Evolutionary conservation across 345 rosid genomes (phyloP).

Genomic region (Trapa incisa): DNA sequence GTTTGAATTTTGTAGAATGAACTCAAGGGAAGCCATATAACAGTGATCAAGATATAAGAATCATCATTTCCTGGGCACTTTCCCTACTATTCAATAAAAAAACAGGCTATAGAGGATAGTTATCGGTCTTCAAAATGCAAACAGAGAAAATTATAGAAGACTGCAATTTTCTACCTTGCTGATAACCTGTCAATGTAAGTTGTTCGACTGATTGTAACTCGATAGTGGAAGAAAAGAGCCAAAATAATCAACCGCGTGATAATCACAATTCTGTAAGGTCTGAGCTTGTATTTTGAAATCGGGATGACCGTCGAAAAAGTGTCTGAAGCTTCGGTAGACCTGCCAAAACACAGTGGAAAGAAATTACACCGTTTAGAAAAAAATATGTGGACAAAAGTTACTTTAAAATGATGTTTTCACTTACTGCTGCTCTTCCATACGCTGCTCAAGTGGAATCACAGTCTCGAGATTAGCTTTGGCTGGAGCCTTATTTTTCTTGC

Average conservation of each 20-base stretch:
- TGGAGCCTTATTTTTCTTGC: slow-evolving; percentile 54
- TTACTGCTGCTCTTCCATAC: slow-evolving; percentile 68
- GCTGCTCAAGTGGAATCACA: slow-evolving; percentile 69
- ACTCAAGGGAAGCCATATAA: not conserved
- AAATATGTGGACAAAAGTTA: not conserved
- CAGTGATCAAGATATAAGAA: not conserved
- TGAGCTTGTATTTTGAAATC: slow-evolving; percentile 46
- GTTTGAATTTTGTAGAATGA: not conserved
- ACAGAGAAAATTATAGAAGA: not conserved
- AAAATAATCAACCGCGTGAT: slow-evolving; percentile 66
- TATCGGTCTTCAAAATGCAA: not conserved
- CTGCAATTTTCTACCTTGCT: slow-evolving; percentile 44
- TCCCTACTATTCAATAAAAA: not conserved
- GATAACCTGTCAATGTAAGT: slow-evolving; percentile 63
- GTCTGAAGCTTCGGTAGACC: slow-evolving; percentile 46
- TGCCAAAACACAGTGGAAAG: slow-evolving; percentile 18
- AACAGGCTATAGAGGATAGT: not conserved
- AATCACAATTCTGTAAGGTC: slow-evolving; percentile 70
- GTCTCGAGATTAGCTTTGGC: slow-evolving; percentile 46
- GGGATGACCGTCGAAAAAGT: slow-evolving; percentile 65
- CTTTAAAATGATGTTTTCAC: not conserved
- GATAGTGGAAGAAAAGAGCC: slow-evolving; percentile 86
- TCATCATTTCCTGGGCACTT: not conserved
- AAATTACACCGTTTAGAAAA: not conserved
- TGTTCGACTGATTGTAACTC: slow-evolving; percentile 58